Conservation (phyloP, 2,329 filamentous ascomycete genomes). For the Diaporthe sp. region DNA sequence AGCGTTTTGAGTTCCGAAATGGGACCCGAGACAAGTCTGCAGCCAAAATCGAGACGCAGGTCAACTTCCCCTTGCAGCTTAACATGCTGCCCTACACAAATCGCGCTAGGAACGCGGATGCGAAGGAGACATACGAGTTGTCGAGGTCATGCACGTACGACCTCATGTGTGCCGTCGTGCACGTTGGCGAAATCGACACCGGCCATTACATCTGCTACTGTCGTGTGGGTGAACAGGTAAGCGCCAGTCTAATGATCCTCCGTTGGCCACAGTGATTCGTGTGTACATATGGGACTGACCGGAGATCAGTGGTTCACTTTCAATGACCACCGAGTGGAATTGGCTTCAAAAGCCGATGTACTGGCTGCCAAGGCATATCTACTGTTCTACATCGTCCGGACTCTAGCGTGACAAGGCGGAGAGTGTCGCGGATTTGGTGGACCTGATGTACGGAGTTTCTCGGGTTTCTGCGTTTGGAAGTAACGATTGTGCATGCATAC, state of each 20-base stretch:
- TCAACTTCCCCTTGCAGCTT: constrained; percentile 87
- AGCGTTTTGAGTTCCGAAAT: constrained; percentile 81
- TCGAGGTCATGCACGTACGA: constrained; percentile 83
- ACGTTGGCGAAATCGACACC: constrained; percentile 92
- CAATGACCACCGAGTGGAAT: constrained; percentile 92
- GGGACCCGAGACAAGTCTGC: constrained; percentile 75
- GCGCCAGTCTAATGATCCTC: constrained; percentile 42
- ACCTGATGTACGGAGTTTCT: constrained; percentile 31
- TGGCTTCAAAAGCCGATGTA: constrained; percentile 87
- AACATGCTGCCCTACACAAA: constrained; percentile 94
- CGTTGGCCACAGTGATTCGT: neutral
- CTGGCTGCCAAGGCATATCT: constrained; percentile 89
- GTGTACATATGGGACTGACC: constrained; percentile 29
- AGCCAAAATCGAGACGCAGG: constrained; percentile 88
- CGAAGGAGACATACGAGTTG: constrained; percentile 66
- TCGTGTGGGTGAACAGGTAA: constrained; percentile 79
- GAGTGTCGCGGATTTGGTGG: constrained; percentile 28
- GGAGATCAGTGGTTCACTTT: constrained; percentile 87
- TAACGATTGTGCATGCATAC: constrained; percentile 22
- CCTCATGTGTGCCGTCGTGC: constrained; percentile 89
- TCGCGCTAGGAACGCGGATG: constrained; percentile 66
- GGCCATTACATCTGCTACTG: constrained; percentile 95
- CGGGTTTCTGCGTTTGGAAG: constrained; percentile 18
- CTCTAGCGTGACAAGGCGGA: constrained; percentile 58
- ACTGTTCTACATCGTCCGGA: constrained; percentile 85